Evolutionary conservation across 2,329 filamentous ascomycete genomes (phyloP), one percentile per base, ranked within the genome.

Genomic region (Aspergillus tanneri): DNA sequence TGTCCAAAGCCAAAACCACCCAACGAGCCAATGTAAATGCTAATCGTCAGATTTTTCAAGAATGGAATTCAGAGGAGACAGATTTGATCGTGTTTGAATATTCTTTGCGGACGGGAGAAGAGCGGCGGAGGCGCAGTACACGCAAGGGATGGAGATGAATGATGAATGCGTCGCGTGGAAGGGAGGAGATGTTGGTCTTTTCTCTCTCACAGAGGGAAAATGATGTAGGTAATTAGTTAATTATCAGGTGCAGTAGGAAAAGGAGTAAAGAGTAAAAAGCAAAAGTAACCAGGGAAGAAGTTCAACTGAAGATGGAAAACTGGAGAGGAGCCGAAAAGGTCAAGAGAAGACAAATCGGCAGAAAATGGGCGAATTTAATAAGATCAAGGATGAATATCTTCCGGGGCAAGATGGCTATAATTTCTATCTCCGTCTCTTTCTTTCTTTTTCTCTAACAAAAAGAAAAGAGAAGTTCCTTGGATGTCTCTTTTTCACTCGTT

Each of bases 121-220:
- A 53, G 52, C 49, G 52, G 62, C 56, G 60, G 57, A 61, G 62
- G 62, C 62, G 61, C 57, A 59, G 51, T 49, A 39, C 42, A 59
- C 38, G 53, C 56, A 63, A 61, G 61, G 60, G 62, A 61, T 62
- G 39, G 19, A 46, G 44, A 54, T 57, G 56, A 60, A 58, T 59
- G 44, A 54, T 57, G 56, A 60, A 58, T 59, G 56, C 55, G 57
- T 60, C 58, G 63, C 64, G 64, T 66, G 65, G 64, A 58, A 61
- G 53, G 51, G 50, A 50, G 46, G 53, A 46, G 37, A 37, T 44
- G 28, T 37, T 22, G 22, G 35, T 39, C 28, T 47, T 44, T 40
- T 37, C 36, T 50, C 36, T 34, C 24, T 27, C 34, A 39, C 38
- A 38, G 36, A 24, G 36, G 19, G 16, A 22, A 10, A 19, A 11